These are phyloP conservation scores for Emmonsiellopsis sp. DNA, from an alignment of 2,329 filamentous ascomycete species.

Conservation along the genomic window DNA sequence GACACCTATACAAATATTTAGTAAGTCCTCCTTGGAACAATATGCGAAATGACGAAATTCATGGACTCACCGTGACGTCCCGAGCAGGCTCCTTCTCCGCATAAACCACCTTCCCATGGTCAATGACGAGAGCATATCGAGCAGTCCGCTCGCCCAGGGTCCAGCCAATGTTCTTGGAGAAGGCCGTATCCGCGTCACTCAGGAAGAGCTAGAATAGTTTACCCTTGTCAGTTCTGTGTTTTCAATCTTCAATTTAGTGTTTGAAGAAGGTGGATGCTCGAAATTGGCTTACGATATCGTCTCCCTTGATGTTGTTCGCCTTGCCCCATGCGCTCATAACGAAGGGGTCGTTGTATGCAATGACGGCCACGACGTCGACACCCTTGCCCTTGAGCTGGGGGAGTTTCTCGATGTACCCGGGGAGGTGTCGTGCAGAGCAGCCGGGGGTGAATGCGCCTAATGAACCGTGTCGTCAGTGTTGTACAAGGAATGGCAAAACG, in stretches of 20 bases:
- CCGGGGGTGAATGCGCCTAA: constrained; percentile 74
- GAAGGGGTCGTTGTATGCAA: constrained; percentile 75
- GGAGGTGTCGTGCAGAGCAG: constrained; percentile 72
- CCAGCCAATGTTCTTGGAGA: constrained; percentile 74
- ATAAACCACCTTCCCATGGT: constrained; percentile 75
- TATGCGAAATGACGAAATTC: not conserved
- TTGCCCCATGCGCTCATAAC: constrained; percentile 89
- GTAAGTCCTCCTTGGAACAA: not conserved
- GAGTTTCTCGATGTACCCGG: constrained; percentile 66
- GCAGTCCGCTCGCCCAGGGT: constrained; percentile 62
- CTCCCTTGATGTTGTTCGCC: constrained; percentile 67
- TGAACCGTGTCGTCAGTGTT: not conserved
- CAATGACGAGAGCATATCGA: constrained; percentile 71
- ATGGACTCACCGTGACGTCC: constrained; percentile 18
- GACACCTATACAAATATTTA: constrained; percentile 22
- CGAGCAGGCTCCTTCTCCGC: constrained; percentile 57
- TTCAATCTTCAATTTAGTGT: not conserved
- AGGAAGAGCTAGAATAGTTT: constrained; percentile 54
- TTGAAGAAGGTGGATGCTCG: not conserved
- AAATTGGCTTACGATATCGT: constrained; percentile 49
- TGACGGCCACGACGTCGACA: constrained; percentile 70
- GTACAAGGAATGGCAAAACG: not conserved
- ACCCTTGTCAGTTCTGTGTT: constrained; percentile 3
- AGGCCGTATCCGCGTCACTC: constrained; percentile 60
- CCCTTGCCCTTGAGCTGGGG: constrained; percentile 66